A percentile compares a stretch with the other conserved stretches of the same genome.
Evolutionary conservation across 1,284 basidiomycete genomes (phyloP).

Genomic region (Thecaphora thlaspeos): DNA sequence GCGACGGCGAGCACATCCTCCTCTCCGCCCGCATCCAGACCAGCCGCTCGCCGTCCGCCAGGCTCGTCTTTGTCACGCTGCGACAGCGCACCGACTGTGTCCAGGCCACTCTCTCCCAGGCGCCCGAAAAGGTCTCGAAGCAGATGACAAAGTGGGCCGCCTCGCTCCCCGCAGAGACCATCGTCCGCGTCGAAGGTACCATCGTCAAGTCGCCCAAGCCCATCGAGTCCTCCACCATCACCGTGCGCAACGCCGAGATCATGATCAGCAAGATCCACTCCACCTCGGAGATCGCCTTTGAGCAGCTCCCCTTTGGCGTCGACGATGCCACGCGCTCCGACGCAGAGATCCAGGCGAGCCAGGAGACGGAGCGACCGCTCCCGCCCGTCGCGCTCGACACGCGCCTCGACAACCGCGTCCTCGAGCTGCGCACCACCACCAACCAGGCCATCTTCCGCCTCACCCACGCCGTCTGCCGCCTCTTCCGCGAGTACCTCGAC

Average conservation of each 20-base stretch:
- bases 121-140: conserved; percentile 82
- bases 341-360: conserved; percentile 66
- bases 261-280: conserved; percentile 82
- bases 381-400: conserved; percentile 66
- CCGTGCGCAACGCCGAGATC: conserved; percentile 83
- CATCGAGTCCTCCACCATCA: conserved; percentile 85
- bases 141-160: conserved; percentile 96
- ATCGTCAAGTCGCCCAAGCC: conserved; percentile 69
- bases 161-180: conserved; percentile 77
- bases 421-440: conserved; percentile 90
- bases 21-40: conserved; percentile 90
- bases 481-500: conserved; percentile 85
- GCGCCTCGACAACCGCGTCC: conserved; percentile 88
- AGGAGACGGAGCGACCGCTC: conserved; percentile 53
- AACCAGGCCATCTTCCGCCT: conserved; percentile 96
- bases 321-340: conserved; percentile 90
- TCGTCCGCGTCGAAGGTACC: conserved; percentile 81
- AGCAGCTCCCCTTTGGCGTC: conserved; percentile 78
- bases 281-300: conserved; percentile 69
- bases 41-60: conserved; percentile 71
- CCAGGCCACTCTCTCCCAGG: conserved; percentile 78
- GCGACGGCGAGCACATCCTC: conserved; percentile 75
- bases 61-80: conserved; percentile 91
- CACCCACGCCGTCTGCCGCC: conserved; percentile 79
- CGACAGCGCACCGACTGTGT: conserved; percentile 86